Base-by-base conservation (phyloP, 345 rosid species). In the Combretum micranthum region DNA sequence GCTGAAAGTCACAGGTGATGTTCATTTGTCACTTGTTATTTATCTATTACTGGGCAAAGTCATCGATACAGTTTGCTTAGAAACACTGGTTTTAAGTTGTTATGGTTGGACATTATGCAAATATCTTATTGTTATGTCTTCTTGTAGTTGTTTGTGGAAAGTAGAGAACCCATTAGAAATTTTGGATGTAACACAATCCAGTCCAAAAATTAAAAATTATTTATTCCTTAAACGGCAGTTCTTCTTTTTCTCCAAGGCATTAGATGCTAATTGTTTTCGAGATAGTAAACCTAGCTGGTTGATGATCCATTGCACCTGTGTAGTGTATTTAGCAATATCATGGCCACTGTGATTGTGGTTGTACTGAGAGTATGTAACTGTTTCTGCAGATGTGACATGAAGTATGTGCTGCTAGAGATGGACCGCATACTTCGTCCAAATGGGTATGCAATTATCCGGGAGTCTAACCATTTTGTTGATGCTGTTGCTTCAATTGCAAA, bases 391-490 rank as follows among this genome's bases (percentile, higher is more conserved):
- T 93, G 99, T 53, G 94, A 87, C 12, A 87, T 85, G 80, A 93
- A 89, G 75, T 71, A 76, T 52, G 86, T 93, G 55, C 84, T 93
- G 44, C 64, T 93, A 64, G 99, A 93, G 74, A 93, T 93, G 96
- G 97, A 92, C 51, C 59, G 98, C 18, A 84, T 92, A 66, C 73
- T 92, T 50, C 90, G 98, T 5, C 98, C 98, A 0, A 69, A 47
- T 0, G 98, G 95, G 20, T 86, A 85, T 21, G 90, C 72, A 14
- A 64, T 93, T 11, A 76, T 93, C 16, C 83, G 91, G 32, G 99
- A 93, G 72, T 93, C 99, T 3, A 83, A 77, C 77, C 88, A 92
- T 67, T 88, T 82, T 2, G 64, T 72, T 2, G 90, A 92, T 23
- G 81, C 82, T 0, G 72, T 92, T 25, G 75, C 91, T 0, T 60